Conservation (phyloP, 768 basidiomycete genomes). For the Ramaria sp. region DNA sequence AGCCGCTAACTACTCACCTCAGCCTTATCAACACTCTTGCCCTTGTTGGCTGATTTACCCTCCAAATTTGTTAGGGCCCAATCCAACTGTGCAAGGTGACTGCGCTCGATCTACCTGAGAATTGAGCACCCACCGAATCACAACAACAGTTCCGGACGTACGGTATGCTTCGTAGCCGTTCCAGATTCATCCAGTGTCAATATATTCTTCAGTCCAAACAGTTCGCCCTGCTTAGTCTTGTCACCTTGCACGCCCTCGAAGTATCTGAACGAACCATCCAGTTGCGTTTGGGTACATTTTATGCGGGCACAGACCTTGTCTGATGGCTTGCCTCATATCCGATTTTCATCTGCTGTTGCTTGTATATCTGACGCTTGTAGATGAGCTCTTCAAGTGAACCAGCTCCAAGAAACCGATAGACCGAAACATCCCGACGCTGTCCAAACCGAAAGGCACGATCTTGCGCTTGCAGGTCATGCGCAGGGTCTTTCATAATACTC, state of each 20-base stretch:
- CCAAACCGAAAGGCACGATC: constrained; percentile 81
- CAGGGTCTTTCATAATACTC: constrained; percentile 53
- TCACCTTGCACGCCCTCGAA: constrained; percentile 81
- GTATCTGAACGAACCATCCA: constrained; percentile 33
- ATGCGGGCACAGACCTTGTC: constrained; percentile 44
- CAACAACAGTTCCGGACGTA: constrained; percentile 23
- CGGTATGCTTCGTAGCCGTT: constrained; percentile 63
- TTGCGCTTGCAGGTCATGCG: constrained; percentile 91
- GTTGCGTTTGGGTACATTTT: not conserved
- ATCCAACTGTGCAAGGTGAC: constrained; percentile 61
- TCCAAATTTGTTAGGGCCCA: constrained; percentile 70
- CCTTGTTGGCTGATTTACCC: constrained; percentile 29
- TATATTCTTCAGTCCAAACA: constrained; percentile 81
- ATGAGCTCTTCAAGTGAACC: constrained; percentile 84
- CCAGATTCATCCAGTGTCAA: constrained; percentile 66
- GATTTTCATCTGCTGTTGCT: constrained; percentile 90
- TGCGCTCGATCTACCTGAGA: constrained; percentile 57
- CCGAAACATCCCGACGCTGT: constrained; percentile 75
- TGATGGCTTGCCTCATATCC: constrained; percentile 78
- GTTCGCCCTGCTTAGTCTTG: constrained; percentile 61
- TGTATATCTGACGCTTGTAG: constrained; percentile 84
- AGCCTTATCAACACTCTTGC: constrained; percentile 24
- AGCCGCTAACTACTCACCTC: not conserved
- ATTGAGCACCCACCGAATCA: not conserved
- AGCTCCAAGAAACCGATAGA: constrained; percentile 75